phyloP scores from a whole-genome alignment of 306 rosid genomes.

The Vicia sativa region DNA sequence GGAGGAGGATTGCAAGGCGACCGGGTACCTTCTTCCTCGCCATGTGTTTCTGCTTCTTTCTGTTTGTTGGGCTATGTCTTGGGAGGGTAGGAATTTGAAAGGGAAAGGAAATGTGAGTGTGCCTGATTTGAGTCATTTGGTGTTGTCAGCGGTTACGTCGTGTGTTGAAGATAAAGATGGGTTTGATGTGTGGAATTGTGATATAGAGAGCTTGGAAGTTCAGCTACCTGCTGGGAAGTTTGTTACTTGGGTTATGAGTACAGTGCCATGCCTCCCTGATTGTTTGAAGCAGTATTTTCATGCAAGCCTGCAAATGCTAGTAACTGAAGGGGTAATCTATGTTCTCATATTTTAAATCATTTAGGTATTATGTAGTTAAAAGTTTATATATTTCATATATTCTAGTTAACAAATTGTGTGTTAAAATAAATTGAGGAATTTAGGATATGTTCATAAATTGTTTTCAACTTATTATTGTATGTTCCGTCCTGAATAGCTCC shows the following conservation, averaged over 20 bases:
- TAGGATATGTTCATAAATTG: no score
- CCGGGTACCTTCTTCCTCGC: constrained; percentile 58
- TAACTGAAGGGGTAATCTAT: constrained; percentile 53
- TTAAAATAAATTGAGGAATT: no score
- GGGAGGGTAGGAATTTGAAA: constrained; percentile 53
- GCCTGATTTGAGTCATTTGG: constrained; percentile 73
- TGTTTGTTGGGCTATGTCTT: constrained; percentile 76
- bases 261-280: constrained; percentile 70
- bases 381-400: no score
- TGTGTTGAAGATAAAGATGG: constrained; percentile 53
- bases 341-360: constrained; percentile 2
- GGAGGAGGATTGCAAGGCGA: constrained; percentile 67
- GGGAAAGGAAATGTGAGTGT: constrained; percentile 43
- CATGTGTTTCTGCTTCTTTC: constrained; percentile 67
- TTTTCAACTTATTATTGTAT: no score
- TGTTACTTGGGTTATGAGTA: constrained; percentile 67
- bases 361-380: not conserved
- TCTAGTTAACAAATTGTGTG: no score
- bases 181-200: constrained; percentile 61
- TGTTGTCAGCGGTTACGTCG: constrained; percentile 53
- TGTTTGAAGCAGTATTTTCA: constrained; percentile 62
- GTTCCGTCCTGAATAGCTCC: no score
- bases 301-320: constrained; percentile 55
- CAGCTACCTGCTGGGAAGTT: constrained; percentile 72
- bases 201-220: constrained; percentile 58